Conservation (phyloP, 2,329 filamentous ascomycete species). For the Trichoderma atroviride region DNA sequence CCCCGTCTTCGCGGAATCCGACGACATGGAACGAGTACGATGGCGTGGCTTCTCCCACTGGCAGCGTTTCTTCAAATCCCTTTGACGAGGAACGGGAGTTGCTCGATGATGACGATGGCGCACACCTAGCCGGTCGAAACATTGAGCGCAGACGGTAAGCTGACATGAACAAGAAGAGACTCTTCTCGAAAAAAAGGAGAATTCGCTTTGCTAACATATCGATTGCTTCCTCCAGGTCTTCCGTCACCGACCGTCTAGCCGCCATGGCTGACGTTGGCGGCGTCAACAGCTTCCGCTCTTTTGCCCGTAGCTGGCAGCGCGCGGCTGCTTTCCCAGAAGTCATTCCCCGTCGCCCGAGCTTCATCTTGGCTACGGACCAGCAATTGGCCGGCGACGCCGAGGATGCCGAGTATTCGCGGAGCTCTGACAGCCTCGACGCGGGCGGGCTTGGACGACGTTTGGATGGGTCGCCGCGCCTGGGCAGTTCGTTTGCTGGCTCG, state of each 20-base stretch:
- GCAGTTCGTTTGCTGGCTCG: slow-evolving; percentile 31
- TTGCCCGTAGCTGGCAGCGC: slow-evolving; percentile 88
- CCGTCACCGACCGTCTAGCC: slow-evolving; percentile 59
- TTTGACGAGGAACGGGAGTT: slow-evolving; percentile 51
- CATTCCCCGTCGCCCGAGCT: slow-evolving; percentile 75
- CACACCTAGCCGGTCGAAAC: slow-evolving; percentile 25
- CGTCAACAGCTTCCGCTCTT: slow-evolving; percentile 91
- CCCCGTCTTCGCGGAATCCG: slow-evolving; percentile 41
- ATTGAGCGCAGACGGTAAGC: slow-evolving; percentile 38
- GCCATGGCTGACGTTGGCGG: slow-evolving; percentile 75
- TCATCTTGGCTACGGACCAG: slow-evolving; percentile 65
- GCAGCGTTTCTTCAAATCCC: slow-evolving; percentile 48
- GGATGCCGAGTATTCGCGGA: slow-evolving; percentile 46
- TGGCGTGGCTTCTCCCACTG: slow-evolving; percentile 46
- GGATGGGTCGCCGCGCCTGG: slow-evolving; percentile 41
- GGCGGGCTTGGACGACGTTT: slow-evolving; percentile 58
- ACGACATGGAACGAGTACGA: slow-evolving; percentile 53
- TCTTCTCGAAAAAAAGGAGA: background rate
- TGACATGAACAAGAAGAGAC: background rate
- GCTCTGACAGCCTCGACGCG: slow-evolving; percentile 43
- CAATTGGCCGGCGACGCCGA: slow-evolving; percentile 27
- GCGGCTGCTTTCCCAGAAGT: slow-evolving; percentile 88
- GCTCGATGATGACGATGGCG: slow-evolving; percentile 41
- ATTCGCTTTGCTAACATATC: background rate
- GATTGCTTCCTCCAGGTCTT: slow-evolving; percentile 51